Base-by-base conservation (phyloP, 2,329 filamentous ascomycete species). In the Paramyrothecium sp. region DNA sequence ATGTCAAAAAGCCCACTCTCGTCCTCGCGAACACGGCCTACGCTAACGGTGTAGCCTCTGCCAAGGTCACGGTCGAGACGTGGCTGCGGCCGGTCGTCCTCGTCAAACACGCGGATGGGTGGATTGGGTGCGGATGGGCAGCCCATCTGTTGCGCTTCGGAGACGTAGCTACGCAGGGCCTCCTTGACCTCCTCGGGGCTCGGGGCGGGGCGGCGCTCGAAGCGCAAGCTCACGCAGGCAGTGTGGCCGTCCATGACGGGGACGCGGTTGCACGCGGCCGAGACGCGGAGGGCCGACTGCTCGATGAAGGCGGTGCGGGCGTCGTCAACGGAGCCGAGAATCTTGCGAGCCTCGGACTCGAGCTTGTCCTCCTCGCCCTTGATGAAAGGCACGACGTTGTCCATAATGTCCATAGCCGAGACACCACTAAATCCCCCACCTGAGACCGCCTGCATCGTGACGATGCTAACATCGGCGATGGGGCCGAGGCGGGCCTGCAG, bases 301-400 rank as follows among this genome's bases (percentile, higher is more conserved):
- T 95, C 88, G 54, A 87, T 78, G 65, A 97, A 92, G 13, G 86
- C 89, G 7, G 89, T 92, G 19, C 84, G 81, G 19, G 89, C 87
- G 46, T 76, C 75, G 68, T 91, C 91, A 66, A 97, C 78, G 34
- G 74, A 73, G 54, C 95, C 94, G 3, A 98, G 83, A 66, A 98
- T 98, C 84, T 98, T 98, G 67, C 91, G 89, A 2, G 95, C 93
- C 76, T 98, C 95, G 3, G 89, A 90, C 80, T 97, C 91, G 30
- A 98, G 85, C 81, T 98, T 98, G 75, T 97, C 93, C 75, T 98
- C 95, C 77, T 98, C 95, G 58, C 93, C 93, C 1, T 84, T 83
- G 71, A 98, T 99, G 75, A 86, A 97, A 10, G 95, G 95, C 49
- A 99, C 91, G 2, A 98, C 89, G 71, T 98, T 98, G 78, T 98